Percentiles rank a stretch among this genome's conserved stretches.
phyloP scores from a whole-genome alignment of 2,329 filamentous ascomycete species.

The Lasiodiplodia sp. region DNA sequence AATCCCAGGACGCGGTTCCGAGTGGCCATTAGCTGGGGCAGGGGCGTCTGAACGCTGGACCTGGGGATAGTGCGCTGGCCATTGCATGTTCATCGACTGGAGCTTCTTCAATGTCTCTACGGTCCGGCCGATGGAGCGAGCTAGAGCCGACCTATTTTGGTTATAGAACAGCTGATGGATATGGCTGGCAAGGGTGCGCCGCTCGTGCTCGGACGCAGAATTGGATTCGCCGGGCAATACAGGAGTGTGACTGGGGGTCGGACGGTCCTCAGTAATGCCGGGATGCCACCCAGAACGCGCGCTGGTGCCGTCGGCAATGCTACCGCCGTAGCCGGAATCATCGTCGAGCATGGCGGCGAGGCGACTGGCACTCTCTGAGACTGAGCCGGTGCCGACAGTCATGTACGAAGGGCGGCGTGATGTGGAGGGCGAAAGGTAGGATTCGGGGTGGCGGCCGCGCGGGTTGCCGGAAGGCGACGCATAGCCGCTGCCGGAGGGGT shows the following conservation, averaged over 20 bases:
- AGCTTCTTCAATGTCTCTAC: constrained; percentile 83
- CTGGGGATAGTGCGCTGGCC: constrained; percentile 95
- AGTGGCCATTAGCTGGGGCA: constrained; percentile 42
- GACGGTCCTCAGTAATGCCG: constrained; percentile 64
- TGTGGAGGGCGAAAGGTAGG: constrained; percentile 21
- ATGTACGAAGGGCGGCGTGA: constrained; percentile 71
- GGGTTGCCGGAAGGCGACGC: constrained; percentile 33
- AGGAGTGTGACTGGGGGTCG: constrained; percentile 64
- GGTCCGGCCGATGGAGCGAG: constrained; percentile 83
- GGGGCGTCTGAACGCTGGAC: constrained; percentile 64
- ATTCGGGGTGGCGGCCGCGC: constrained; percentile 34
- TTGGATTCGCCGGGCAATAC: constrained; percentile 57
- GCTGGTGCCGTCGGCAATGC: constrained; percentile 70
- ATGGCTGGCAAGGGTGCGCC: constrained; percentile 76
- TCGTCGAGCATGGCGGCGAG: constrained; percentile 82
- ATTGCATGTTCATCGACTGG: constrained; percentile 86
- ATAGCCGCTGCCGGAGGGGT: constrained; percentile 37
- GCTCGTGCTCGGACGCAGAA: constrained; percentile 65
- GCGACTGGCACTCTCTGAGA: constrained; percentile 80
- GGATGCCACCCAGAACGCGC: constrained; percentile 61
- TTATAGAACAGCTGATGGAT: constrained; percentile 96
- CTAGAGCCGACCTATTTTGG: constrained; percentile 85
- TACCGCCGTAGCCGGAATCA: constrained; percentile 93
- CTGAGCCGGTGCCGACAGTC: constrained; percentile 84
- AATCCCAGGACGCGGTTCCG: constrained; percentile 65